Evolutionary conservation across 768 basidiomycete genomes (phyloP), one percentile per base, ranked within the genome.

Genomic region (Mycena amicta): DNA sequence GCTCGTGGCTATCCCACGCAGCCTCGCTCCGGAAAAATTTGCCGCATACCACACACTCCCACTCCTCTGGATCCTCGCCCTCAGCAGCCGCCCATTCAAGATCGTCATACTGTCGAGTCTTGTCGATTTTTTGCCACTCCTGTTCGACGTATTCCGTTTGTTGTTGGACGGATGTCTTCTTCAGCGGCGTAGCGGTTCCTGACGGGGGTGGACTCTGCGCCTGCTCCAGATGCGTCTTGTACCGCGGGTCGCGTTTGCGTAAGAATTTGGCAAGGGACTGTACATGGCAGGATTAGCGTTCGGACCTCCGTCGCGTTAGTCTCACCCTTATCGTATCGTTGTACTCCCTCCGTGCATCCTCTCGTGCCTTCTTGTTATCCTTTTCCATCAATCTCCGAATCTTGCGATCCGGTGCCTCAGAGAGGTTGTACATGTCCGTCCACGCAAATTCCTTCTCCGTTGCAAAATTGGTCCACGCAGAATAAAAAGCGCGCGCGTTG

Each of bases 1-100:
- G 80, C 71, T 98, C 97, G 62, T 98, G 97, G 70, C 94, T 98
- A 65, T 88, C 80, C 95, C 95, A 99, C 4, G 94, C 92, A 0
- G 93, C 92, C 66, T 98, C 95, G 62, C 89, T 94, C 67, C 88
- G 77, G 70, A 98, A 98, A 0, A 82, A 80, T 76, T 97, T 98
- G 27, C 83, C 80, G 67, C 97, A 99, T 6, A 88, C 95, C n/a
- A 98, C 88, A 67, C 97, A 99, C 70, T 96, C 95, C 88, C 90
- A 94, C 68, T 91, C 90, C 66, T 93, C 90, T 4, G 82, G 74
- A 57, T 88, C 83, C 27, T 84, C 84, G 5, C 85, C 86, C 68
- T 89, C 90, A 2, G 82, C 89, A 6, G 80, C 80, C 3, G 85
- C 86, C 88, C 89, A 92, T 59, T 92, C 88, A 4, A 89, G 75